Conservation (phyloP, 179 eudicot species). For the Pouteria campechiana region DNA sequence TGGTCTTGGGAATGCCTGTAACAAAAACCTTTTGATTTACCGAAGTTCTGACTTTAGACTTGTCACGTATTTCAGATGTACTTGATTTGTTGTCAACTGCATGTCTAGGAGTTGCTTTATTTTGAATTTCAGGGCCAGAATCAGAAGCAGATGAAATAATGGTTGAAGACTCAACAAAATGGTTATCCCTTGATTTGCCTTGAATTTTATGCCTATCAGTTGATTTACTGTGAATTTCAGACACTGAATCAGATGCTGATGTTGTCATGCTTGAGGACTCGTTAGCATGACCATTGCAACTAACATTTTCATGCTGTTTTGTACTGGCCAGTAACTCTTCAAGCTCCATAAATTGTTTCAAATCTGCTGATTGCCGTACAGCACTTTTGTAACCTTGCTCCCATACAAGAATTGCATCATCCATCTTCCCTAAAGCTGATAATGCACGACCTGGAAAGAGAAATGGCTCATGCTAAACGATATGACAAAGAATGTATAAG, state of each 20-base stretch:
- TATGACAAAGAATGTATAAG: background rate
- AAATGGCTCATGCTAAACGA: too few relatives aligned
- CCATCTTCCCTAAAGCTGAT: conserved; percentile 73
- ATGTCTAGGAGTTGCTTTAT: too few relatives aligned
- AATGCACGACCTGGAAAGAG: conserved; percentile 78
- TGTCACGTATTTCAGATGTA: conserved; percentile 16
- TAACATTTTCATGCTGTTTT: conserved; percentile 22
- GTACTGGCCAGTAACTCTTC: conserved; percentile 59
- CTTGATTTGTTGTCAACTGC: too few relatives aligned
- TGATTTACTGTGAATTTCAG: conserved; percentile 23
- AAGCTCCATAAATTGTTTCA: conserved; percentile 79
- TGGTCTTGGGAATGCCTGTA: conserved; percentile 65
- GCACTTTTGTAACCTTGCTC: conserved; percentile 82
- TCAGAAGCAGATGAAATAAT: too few relatives aligned
- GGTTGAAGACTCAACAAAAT: too few relatives aligned
- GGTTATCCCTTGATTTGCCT: conserved; percentile 25
- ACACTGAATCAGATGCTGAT: conserved; percentile 21
- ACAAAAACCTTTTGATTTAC: conserved; percentile 53
- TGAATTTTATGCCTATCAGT: conserved; percentile 27
- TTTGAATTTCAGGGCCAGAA: too few relatives aligned
- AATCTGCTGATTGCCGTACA: conserved; percentile 61
- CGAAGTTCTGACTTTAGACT: conserved; percentile 40
- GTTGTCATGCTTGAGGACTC: conserved; percentile 27
- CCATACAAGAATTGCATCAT: conserved; percentile 74
- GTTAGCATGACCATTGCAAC: conserved; percentile 21